Evolutionary conservation across 208 protist genomes (phyloP), one percentile per base, ranked within the genome.

Genomic region (Crithidia bombi): DNA sequence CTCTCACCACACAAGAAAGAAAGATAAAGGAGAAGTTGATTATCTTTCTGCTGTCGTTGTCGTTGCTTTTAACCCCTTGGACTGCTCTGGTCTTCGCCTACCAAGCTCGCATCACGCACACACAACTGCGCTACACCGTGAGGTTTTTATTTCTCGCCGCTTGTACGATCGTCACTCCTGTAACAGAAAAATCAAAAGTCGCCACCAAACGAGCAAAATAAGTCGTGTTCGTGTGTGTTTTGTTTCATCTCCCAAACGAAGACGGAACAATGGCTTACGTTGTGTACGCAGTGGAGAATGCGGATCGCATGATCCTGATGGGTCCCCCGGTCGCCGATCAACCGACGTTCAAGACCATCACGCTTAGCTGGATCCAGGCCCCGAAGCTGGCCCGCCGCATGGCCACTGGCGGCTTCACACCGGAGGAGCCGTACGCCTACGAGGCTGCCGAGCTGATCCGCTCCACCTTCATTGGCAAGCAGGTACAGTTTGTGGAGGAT

Each of bases 381-480:
- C 91, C 91, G 5, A 87, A 91, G 66, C 70, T 90, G 35, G 86
- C 85, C 0, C 75, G 79, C 15, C 82, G 89, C 28, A 82, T 64
- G 21, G 52, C 75, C 17, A 78, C 54, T 36, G 88, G 87, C 11
- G 89, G 83, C n/a, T 93, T 93, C 61, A 78, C 77, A 15, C 62
- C 70, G 2, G 93, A 97, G 55, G 93, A 97, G 12, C 90, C 90
- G 26, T 97, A 81, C 74, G 90, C 91, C 14, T 89, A 83, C 83
- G 89, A 95, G 64, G 93, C 93, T 11, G 79, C 75, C 0, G 90
- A 97, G 81, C 82, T 95, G 36, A 87, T 96, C 21, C 90, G 93
- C 54, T 80, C 62, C 28, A 77, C 66, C 10, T 92, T 93, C 55
- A 96, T 97, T 63, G 93, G 93, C 47, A 95, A 95, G 71, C 75